Evolutionary conservation across 305 asterid species (phyloP), one percentile per base, ranked within the genome.

Genomic region (Fraxinus floribunda): DNA sequence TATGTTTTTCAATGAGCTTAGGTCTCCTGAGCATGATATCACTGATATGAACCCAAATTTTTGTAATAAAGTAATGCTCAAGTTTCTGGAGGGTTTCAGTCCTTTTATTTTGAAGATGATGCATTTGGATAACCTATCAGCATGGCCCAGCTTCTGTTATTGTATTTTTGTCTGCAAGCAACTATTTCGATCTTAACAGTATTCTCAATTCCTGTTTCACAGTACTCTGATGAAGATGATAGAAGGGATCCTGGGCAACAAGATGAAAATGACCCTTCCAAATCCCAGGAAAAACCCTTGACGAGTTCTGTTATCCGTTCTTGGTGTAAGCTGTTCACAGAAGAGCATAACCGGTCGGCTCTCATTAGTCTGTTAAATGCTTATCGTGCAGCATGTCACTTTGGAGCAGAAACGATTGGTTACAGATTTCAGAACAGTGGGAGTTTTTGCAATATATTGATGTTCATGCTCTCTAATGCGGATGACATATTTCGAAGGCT

Each of bases 331-430:
- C 87, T 90, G 90, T 84, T 87, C 85, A 89, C 49, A 82, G 97
- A 89, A 86, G 91, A 89, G 77, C 75, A 84, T 74, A 91, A 81
- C 88, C 87, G 79, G 84, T 57, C 92, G 57, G 95, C 94, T 41
- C 85, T 94, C 49, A 70, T 84, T 81, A 87, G 90, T 88, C 87
- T 96, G 78, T 91, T 96, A 78, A 96, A 96, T 90, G 98, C 98
- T 72, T 94, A 94, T 85, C 94, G 98, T 77, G 89, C 98, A 76
- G 98, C 95, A 71, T 91, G 98, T 82, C 98, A 91, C 88, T 93
- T 89, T 83, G 99, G 97, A 87, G 86, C 95, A 74, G 93, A 89
- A 86, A 88, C 97, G 24, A 82, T 86, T 76, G 90, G 91, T 82
- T 91, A 83, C 84, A 86, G 55, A 68, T 87, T 96, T 80, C 91